Evolutionary conservation across 768 basidiomycete genomes (phyloP).

Genomic region (Roridomyces roridus): DNA sequence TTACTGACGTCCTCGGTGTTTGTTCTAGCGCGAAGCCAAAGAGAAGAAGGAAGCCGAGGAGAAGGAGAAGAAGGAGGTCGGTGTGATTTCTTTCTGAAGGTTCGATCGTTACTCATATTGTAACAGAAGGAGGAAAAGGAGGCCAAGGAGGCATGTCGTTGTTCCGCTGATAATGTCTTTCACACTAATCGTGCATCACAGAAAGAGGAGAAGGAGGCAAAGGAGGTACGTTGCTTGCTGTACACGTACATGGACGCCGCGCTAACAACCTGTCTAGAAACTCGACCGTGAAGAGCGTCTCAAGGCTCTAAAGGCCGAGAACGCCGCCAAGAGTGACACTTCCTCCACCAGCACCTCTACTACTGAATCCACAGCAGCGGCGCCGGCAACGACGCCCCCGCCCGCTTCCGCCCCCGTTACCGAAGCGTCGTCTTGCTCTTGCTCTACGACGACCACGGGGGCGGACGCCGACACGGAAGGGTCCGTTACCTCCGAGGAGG

Average conservation of each 20-base stretch:
- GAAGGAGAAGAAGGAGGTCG: slow-evolving; percentile 65
- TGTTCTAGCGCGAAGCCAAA: slow-evolving; percentile 72
- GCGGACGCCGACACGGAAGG: slow-evolving; percentile 80
- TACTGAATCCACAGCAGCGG: slow-evolving; percentile 41
- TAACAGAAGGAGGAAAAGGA: slow-evolving; percentile 54
- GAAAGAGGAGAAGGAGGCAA: slow-evolving; percentile 62
- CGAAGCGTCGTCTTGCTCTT: slow-evolving; percentile 39
- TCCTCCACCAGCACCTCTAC: slow-evolving; percentile 36
- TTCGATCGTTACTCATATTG: slow-evolving; percentile 23
- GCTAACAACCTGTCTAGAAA: slow-evolving; percentile 46
- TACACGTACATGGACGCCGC: not conserved
- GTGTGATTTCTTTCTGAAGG: slow-evolving; percentile 17
- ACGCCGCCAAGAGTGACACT: slow-evolving; percentile 47
- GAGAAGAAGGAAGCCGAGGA: slow-evolving; percentile 82
- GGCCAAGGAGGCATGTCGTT: slow-evolving; percentile 47
- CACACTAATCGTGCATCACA: slow-evolving; percentile 19
- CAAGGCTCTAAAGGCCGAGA: slow-evolving; percentile 57
- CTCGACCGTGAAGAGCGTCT: slow-evolving; percentile 61
- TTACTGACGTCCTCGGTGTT: slow-evolving; percentile 27
- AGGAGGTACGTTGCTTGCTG: slow-evolving; percentile 51
- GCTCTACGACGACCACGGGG: slow-evolving; percentile 57
- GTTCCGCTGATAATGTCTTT: not conserved
- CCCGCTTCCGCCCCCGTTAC: slow-evolving; percentile 21
- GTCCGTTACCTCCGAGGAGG: slow-evolving; percentile 79
- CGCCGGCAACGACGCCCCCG: slow-evolving; percentile 26